Percentiles rank a stretch among this genome's conserved stretches.
phyloP scores from a whole-genome alignment of 2,329 filamentous ascomycete species.

The Exophiala sp. region DNA sequence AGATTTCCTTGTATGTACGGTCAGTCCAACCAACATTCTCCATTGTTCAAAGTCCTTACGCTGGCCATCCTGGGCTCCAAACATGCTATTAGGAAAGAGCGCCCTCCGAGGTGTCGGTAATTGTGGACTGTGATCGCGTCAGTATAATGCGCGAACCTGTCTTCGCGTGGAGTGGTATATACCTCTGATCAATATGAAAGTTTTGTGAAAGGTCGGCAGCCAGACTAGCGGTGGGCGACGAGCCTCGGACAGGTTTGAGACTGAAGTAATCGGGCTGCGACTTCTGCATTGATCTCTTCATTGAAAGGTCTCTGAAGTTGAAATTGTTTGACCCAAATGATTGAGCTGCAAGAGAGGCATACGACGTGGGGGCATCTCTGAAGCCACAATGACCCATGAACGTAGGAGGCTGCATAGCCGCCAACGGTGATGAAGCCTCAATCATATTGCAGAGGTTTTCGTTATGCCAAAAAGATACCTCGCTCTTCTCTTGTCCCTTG shows the following conservation, averaged over 20 bases:
- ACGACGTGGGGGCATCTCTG: slow-evolving; percentile 50
- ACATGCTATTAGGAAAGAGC: slow-evolving; percentile 70
- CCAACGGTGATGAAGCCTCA: slow-evolving; percentile 90
- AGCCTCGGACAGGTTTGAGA: slow-evolving; percentile 68
- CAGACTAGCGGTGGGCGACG: slow-evolving; percentile 83
- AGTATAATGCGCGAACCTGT: slow-evolving; percentile 1
- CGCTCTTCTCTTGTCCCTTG: slow-evolving; percentile 11
- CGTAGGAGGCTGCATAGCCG: slow-evolving; percentile 73
- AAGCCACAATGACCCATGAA: slow-evolving; percentile 55
- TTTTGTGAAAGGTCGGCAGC: slow-evolving; percentile 95
- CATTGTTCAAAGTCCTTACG: slow-evolving; percentile 46
- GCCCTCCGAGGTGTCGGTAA: slow-evolving; percentile 76
- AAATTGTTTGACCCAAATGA: slow-evolving; percentile 59
- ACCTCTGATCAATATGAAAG: slow-evolving; percentile 95
- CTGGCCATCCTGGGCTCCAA: slow-evolving; percentile 52
- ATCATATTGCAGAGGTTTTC: slow-evolving; percentile 44
- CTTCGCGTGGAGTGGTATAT: slow-evolving; percentile 25
- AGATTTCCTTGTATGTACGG: slow-evolving; percentile 54
- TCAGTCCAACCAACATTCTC: slow-evolving; percentile 13
- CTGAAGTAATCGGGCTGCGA: slow-evolving; percentile 72
- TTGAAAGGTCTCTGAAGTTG: slow-evolving; percentile 69
- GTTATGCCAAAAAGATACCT: neutral
- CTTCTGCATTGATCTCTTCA: slow-evolving; percentile 69
- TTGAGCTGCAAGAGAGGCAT: slow-evolving; percentile 48
- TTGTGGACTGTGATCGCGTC: slow-evolving; percentile 58